Conservation (phyloP, 495 filamentous ascomycete species). For the Endocarpon pusillum region DNA sequence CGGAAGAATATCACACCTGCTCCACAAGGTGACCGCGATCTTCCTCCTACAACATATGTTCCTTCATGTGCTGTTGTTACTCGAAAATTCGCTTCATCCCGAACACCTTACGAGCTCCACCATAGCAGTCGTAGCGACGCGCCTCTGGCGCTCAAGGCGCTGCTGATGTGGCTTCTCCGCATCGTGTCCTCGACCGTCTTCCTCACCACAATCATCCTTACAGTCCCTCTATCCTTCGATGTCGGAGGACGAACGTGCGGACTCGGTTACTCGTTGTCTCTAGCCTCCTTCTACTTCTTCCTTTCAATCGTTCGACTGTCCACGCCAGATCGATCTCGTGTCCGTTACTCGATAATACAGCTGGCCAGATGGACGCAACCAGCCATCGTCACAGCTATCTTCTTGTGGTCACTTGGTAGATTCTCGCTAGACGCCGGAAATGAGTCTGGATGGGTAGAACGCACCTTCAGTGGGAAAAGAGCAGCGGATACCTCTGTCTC, state of each 20-base stretch:
- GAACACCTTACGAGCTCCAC: no score
- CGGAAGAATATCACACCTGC: no score
- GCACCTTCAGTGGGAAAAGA: conserved; percentile 54
- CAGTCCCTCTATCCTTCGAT: conserved; percentile 90
- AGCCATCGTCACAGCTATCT: conserved; percentile 59
- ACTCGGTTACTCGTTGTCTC: conserved; percentile 73
- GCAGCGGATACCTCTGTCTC: conserved; percentile 44
- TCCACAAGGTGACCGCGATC: no score
- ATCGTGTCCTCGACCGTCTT: conserved; percentile 60
- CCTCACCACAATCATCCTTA: conserved; percentile 74
- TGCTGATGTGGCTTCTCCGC: conserved; percentile 52
- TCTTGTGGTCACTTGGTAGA: conserved; percentile 88
- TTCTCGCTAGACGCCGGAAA: conserved; percentile 75
- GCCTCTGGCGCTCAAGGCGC: conserved; percentile 1
- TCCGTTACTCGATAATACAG: conserved; percentile 48
- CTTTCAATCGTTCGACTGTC: conserved; percentile 65
- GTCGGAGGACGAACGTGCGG: conserved; percentile 89
- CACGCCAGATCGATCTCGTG: conserved; percentile 62
- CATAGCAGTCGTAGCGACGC: no score
- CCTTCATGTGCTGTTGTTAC: no score
- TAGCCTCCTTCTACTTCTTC: conserved; percentile 77
- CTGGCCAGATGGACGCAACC: conserved; percentile 61
- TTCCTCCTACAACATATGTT: no score
- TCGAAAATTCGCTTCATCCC: no score
- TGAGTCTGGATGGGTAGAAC: conserved; percentile 56